Evolutionary conservation across 306 rosid species (phyloP).

Genomic region (Medicago arabica): DNA sequence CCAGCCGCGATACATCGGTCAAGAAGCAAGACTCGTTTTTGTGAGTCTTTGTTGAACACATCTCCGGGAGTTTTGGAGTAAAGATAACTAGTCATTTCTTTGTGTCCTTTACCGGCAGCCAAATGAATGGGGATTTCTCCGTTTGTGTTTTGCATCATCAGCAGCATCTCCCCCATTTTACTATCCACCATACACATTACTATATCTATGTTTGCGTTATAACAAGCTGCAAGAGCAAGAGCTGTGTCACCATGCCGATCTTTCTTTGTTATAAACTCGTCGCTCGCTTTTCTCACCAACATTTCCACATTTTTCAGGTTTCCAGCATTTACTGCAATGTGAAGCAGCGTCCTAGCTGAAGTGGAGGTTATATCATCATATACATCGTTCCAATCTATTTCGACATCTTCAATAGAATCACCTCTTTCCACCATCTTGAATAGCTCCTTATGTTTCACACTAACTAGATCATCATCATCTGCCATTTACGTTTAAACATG

Average conservation of each 20-base stretch:
- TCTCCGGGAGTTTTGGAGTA: rapidly evolving
- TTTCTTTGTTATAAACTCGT: not conserved
- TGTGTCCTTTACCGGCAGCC: constrained; percentile 10
- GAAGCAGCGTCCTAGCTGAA: constrained; percentile 22
- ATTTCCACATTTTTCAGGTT: not conserved
- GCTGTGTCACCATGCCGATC: constrained; percentile 21
- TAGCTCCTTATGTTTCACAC: not conserved
- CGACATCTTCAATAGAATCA: not conserved
- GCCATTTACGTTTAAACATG: no score
- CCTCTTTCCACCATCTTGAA: not conserved
- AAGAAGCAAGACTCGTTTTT: not conserved
- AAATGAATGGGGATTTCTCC: constrained; percentile 26
- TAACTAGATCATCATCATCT: no score
- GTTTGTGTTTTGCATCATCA: not conserved
- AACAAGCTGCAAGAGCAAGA: constrained; percentile 28
- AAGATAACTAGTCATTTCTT: constrained; percentile 22
- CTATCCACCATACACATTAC: constrained; percentile 26
- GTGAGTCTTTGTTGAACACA: not conserved
- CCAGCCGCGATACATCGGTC: constrained; percentile 1
- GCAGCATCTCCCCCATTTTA: not conserved
- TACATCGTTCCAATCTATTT: not conserved
- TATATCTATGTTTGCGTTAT: not conserved
- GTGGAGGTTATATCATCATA: not conserved
- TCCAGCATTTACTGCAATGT: constrained; percentile 26
- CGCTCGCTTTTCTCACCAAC: not conserved